A percentile compares a stretch with the other conserved stretches of the same genome.
phyloP scores from a whole-genome alignment of 768 basidiomycete species.

The Pleurotus giganteus region DNA sequence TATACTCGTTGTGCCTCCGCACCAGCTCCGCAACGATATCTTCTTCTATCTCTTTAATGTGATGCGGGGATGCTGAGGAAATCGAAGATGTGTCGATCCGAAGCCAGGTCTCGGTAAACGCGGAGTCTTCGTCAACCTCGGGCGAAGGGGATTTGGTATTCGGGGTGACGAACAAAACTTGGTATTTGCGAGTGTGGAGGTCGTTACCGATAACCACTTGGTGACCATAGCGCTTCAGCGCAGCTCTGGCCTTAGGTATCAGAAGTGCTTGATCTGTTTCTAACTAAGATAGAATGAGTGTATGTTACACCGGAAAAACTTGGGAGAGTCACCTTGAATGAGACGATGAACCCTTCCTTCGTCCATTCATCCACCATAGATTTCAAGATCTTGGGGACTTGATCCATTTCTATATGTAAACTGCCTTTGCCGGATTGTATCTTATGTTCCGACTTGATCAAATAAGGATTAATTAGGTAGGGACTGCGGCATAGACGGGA shows the following conservation, averaged over 20 bases:
- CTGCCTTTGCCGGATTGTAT: constrained; percentile 97
- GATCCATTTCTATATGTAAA: constrained; percentile 95
- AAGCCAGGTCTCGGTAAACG: constrained; percentile 61
- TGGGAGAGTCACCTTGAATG: constrained; percentile 79
- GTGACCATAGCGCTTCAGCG: constrained; percentile 92
- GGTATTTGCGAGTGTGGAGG: constrained; percentile 85
- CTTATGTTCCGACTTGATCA: constrained; percentile 87
- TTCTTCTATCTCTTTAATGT: constrained; percentile 86
- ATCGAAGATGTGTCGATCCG: constrained; percentile 47
- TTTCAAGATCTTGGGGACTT: constrained; percentile 94
- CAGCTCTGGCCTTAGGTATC: constrained; percentile 85
- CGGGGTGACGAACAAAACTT: constrained; percentile 88
- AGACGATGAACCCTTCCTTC: constrained; percentile 86
- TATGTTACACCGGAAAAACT: background rate
- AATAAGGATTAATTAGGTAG: background rate
- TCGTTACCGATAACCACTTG: constrained; percentile 98
- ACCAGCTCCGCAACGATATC: constrained; percentile 81
- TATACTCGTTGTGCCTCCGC: constrained; percentile 59
- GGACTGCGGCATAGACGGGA: constrained; percentile 2
- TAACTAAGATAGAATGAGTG: constrained; percentile 48
- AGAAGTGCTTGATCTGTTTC: constrained; percentile 86
- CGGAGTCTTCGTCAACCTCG: constrained; percentile 13
- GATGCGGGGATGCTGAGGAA: constrained; percentile 27
- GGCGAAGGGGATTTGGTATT: constrained; percentile 21
- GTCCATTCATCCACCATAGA: constrained; percentile 95